phyloP scores from a whole-genome alignment of 1,139 yeast species.

The Taiozyma sp. region DNA sequence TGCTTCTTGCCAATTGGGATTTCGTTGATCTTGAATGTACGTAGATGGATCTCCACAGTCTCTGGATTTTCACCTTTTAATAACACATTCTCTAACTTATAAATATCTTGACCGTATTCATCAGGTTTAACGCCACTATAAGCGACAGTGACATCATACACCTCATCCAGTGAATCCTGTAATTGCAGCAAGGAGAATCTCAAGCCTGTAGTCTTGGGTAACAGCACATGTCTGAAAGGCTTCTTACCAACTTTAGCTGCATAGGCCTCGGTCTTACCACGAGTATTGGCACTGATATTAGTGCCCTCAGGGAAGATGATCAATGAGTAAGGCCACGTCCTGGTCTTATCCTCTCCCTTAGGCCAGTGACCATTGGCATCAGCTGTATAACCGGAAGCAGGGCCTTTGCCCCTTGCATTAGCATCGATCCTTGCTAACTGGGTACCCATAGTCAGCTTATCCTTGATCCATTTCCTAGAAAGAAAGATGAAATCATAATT shows the following conservation, averaged over 20 bases:
- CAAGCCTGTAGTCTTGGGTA: conserved; percentile 83
- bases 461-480: conserved; percentile 80
- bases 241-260: conserved; percentile 44
- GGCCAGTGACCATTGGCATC: conserved; percentile 33
- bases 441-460: conserved; percentile 54
- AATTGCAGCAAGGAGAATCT: conserved; percentile 61
- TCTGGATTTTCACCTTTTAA: conserved; percentile 70
- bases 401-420: conserved; percentile 41
- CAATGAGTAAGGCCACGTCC: conserved; percentile 45
- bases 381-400: conserved; percentile 41
- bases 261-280: conserved; percentile 49
- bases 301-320: conserved; percentile 95
- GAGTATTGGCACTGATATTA: conserved; percentile 66
- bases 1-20: conserved; percentile 60
- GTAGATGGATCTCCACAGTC: conserved; percentile 57
- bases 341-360: conserved; percentile 27
- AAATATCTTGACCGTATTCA: conserved; percentile 76
- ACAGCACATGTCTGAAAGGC: conserved; percentile 57
- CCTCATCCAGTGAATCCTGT: conserved; percentile 53
- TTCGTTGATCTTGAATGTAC: conserved; percentile 51
- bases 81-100: conserved; percentile 60
- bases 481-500: conserved; percentile 76
- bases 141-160: conserved; percentile 83
- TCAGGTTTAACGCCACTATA: conserved; percentile 63
- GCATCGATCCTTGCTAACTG: conserved; percentile 55